Evolutionary conservation across 768 basidiomycete genomes (phyloP).

Genomic region (Lactarius trivialis): DNA sequence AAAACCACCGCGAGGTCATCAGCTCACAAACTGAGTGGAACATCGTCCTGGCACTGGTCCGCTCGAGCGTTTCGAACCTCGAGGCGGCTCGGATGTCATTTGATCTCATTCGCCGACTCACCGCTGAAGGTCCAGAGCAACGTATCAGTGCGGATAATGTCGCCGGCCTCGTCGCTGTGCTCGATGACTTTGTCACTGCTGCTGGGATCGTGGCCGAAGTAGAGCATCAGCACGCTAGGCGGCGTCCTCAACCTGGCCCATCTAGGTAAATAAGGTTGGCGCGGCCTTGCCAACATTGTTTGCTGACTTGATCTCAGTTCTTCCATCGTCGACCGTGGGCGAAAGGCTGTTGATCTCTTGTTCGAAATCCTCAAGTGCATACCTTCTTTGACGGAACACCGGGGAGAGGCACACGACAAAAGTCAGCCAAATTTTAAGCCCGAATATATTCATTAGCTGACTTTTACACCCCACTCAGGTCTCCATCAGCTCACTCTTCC

Average conservation of each 20-base stretch:
- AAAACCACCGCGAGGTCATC: conserved; percentile 66
- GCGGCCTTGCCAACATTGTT: conserved; percentile 1
- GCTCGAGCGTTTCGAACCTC: conserved; percentile 77
- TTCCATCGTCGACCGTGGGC: conserved; percentile 71
- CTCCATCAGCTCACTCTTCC: conserved; percentile 23
- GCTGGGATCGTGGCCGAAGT: conserved; percentile 58
- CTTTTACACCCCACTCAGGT: neutral
- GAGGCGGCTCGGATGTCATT: conserved; percentile 85
- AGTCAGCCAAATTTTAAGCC: conserved; percentile 29
- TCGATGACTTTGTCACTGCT: conserved; percentile 81
- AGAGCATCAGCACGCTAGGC: conserved; percentile 48
- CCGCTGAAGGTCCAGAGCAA: conserved; percentile 52
- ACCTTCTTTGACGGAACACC: conserved; percentile 47
- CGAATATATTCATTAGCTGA: neutral
- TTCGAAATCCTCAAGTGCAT: conserved; percentile 66
- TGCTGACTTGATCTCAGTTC: conserved; percentile 42
- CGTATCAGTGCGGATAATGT: conserved; percentile 74
- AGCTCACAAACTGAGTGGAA: conserved; percentile 96
- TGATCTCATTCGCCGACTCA: conserved; percentile 63
- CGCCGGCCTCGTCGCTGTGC: conserved; percentile 63
- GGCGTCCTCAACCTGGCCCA: conserved; percentile 42
- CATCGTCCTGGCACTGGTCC: conserved; percentile 79
- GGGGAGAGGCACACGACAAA: conserved; percentile 34
- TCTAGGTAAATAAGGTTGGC: conserved; percentile 40
- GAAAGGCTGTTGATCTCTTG: conserved; percentile 75